Evolutionary conservation across 495 filamentous ascomycete species (phyloP).

Genomic region (Talaromyces wortmannii): DNA sequence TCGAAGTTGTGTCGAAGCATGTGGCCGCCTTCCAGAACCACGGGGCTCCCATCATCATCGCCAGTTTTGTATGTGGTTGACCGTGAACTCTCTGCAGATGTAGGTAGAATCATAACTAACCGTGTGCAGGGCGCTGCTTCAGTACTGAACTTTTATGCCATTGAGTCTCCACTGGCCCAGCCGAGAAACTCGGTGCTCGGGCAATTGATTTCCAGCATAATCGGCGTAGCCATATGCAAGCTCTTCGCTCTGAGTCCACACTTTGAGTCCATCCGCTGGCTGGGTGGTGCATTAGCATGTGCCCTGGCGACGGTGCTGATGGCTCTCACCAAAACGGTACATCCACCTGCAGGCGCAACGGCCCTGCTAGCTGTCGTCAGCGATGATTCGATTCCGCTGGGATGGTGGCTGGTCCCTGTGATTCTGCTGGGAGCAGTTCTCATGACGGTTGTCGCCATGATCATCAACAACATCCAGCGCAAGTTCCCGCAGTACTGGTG

Average conservation of each 20-base stretch:
- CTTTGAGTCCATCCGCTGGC: constrained; percentile 44
- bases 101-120: not conserved
- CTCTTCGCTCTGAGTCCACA: constrained; percentile 56
- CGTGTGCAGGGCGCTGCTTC: constrained; percentile 60
- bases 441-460: constrained; percentile 58
- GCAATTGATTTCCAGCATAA: constrained; percentile 59
- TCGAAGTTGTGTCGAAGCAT: constrained; percentile 31
- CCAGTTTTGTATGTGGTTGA: constrained; percentile 32
- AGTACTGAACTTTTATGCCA: constrained; percentile 65
- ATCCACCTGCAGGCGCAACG: constrained; percentile 86
- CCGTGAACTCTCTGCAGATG: too few species aligned
- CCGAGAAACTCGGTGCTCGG: constrained; percentile 71
- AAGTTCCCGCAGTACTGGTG: constrained; percentile 76
- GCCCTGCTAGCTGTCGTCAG: constrained; percentile 71
- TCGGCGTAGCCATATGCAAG: constrained; percentile 64
- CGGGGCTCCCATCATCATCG: constrained; percentile 29
- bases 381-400: constrained; percentile 44
- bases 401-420: constrained; percentile 67
- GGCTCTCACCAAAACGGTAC: constrained; percentile 70
- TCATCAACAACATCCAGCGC: constrained; percentile 73
- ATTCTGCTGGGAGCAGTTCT: constrained; percentile 58
- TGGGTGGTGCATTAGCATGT: constrained; percentile 65
- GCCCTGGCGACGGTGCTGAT: constrained; percentile 64
- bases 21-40: constrained; percentile 29
- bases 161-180: constrained; percentile 79